Base-by-base conservation (phyloP, 163 green algal genomes). In the Chlamydomonas reinhardtii region DNA sequence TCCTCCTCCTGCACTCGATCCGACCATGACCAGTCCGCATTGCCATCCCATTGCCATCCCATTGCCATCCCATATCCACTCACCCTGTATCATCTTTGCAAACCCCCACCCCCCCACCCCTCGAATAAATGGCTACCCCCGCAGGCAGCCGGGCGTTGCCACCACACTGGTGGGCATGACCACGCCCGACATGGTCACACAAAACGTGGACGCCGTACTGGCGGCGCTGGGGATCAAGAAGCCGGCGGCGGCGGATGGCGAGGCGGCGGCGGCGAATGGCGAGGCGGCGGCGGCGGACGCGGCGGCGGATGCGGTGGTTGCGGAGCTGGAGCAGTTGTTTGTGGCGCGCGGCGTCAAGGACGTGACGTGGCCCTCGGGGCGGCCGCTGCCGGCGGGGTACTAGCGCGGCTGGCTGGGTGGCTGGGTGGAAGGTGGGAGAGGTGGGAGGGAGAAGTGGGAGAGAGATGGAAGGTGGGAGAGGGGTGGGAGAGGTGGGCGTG, bases 131-230 rank as follows among this genome's bases (percentile, higher is more conserved):
- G n/a, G n/a, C 59, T 25, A 76, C 24, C 64, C 32, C n/a, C 68
- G 64, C 86, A 95, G 92, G 88, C 92, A 93, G 29, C 85, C 84
- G 4, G 76, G 87, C 76, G 94, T 99, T 34, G 80, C 94, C 9
- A 95, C 92, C 16, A 96, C 92, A 27, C 91, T 98, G 12, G 94
- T 99, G 24, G 96, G 97, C 79, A 97, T 99, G 93, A 88, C 77
- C 56, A 96, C 87, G 9, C 19, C 15, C 1, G 78, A 91, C 16
- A 76, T 96, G 85, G 96, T 98, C 54, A 71, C 85, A 5, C 66
- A 86, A 9, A 98, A 99, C 83, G 91, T 97, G 11, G 72, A 89
- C 16, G 86, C 94, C 4, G 92, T 92, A 35, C 81, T 95, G 39
- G 61, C 94, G 56, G 94, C 92, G 0, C 89, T 97, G 43, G 92